These are phyloP conservation scores for Spathaspora passalidarum DNA, from an alignment of 805 yeast genomes.

Conservation along the genomic window DNA sequence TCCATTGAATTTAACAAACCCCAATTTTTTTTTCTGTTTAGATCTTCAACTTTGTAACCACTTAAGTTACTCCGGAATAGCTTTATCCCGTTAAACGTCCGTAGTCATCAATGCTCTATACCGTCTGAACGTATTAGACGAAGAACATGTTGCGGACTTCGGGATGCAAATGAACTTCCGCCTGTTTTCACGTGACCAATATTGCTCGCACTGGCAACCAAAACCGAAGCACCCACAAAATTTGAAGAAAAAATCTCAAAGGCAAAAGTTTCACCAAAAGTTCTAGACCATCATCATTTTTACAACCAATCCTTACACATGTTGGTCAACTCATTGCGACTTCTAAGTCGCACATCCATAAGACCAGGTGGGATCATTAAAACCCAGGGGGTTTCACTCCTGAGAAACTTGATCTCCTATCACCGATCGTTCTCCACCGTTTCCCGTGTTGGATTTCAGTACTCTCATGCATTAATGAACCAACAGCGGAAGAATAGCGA, in stretches of 20 bases:
- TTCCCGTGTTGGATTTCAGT: neutral
- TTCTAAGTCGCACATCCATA: neutral
- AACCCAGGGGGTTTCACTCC: neutral
- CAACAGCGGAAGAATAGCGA: neutral
- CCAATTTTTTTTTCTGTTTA: too few relatives aligned
- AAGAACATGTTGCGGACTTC: too few relatives aligned
- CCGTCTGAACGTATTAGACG: too few relatives aligned
- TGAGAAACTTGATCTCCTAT: neutral
- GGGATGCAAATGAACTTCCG: too few relatives aligned
- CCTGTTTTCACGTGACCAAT: neutral
- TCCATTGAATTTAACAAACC: too few relatives aligned
- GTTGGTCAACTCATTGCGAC: constrained; percentile 2
- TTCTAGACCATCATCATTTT: neutral
- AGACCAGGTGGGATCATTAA: neutral
- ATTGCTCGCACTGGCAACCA: neutral
- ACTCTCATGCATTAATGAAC: neutral
- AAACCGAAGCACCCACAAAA: neutral
- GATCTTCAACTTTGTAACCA: too few relatives aligned
- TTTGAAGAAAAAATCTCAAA: neutral
- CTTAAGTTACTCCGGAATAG: too few relatives aligned
- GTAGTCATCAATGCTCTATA: too few relatives aligned
- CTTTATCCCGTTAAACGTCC: too few relatives aligned
- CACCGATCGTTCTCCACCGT: neutral
- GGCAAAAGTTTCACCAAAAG: neutral
- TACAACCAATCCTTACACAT: neutral